phyloP scores from a whole-genome alignment of 139 green algal species.

The Tetraselmis striata region DNA sequence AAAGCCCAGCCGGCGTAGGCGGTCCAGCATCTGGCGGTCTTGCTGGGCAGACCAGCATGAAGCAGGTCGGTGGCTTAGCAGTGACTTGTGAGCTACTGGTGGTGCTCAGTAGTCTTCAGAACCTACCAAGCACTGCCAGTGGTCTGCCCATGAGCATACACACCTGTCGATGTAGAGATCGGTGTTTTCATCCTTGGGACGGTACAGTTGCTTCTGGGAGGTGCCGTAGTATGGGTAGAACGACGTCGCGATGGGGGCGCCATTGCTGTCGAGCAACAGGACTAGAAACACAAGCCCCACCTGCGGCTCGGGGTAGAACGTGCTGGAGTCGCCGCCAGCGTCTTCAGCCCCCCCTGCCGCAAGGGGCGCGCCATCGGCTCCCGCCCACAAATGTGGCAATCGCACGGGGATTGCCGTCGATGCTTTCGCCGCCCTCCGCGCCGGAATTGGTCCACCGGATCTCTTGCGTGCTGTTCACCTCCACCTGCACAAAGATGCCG shows the following conservation, averaged over 20 bases:
- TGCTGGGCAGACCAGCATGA: too few relatives aligned
- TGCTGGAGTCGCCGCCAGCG: neutral
- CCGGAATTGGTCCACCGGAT: neutral
- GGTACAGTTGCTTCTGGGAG: neutral
- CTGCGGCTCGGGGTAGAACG: neutral
- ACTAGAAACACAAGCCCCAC: neutral
- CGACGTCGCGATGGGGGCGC: neutral
- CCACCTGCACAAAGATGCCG: neutral
- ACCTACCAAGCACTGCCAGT: too few relatives aligned
- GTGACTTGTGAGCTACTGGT: too few relatives aligned
- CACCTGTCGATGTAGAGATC: neutral
- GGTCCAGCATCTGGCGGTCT: too few relatives aligned
- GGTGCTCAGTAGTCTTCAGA: too few relatives aligned
- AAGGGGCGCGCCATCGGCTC: neutral
- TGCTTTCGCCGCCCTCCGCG: neutral
- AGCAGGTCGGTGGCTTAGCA: too few relatives aligned
- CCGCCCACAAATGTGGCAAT: neutral
- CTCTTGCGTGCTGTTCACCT: neutral
- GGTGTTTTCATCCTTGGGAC: neutral
- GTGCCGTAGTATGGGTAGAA: neutral
- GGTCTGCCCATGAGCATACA: too few relatives aligned
- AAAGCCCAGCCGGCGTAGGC: too few relatives aligned
- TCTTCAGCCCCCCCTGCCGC: neutral
- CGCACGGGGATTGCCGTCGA: neutral
- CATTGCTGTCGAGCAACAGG: neutral